These are phyloP conservation scores for Clitocybe nebularis DNA, from an alignment of 1,284 basidiomycete genomes.

Conservation along the genomic window DNA sequence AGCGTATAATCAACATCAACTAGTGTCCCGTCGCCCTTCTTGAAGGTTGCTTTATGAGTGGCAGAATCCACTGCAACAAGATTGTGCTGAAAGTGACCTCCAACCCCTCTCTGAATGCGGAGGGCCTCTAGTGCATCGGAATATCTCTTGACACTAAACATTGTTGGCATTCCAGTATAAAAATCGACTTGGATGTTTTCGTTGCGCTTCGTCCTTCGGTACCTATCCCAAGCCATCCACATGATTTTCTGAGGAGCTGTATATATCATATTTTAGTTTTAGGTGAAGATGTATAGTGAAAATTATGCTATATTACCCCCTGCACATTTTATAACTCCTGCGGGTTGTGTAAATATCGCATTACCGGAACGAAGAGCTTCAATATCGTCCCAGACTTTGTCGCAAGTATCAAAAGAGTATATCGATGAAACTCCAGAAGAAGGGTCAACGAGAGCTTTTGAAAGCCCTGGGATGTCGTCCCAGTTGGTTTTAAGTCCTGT, in stretches of 20 bases:
- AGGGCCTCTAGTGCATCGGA: slow-evolving; percentile 81
- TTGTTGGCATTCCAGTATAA: slow-evolving; percentile 89
- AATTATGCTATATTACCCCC: slow-evolving; percentile 56
- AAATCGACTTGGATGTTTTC: slow-evolving; percentile 74
- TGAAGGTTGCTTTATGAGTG: slow-evolving; percentile 82
- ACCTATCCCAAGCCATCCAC: slow-evolving; percentile 92
- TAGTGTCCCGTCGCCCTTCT: slow-evolving; percentile 63
- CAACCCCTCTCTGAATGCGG: slow-evolving; percentile 77
- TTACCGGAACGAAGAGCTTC: slow-evolving; percentile 73
- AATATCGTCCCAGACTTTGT: slow-evolving; percentile 84
- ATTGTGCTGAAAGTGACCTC: slow-evolving; percentile 81
- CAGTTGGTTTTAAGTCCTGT: slow-evolving; percentile 87
- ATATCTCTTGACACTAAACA: slow-evolving; percentile 94
- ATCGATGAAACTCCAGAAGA: slow-evolving; percentile 88
- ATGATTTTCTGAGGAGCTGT: slow-evolving; percentile 89
- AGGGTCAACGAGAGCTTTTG: slow-evolving; percentile 74
- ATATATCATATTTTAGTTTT: slow-evolving; percentile 4
- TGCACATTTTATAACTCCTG: slow-evolving; percentile 93
- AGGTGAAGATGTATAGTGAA: not conserved
- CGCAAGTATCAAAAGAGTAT: slow-evolving; percentile 85
- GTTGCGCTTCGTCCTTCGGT: slow-evolving; percentile 52
- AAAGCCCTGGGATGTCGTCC: slow-evolving; percentile 74
- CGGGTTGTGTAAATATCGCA: slow-evolving; percentile 95
- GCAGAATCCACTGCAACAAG: slow-evolving; percentile 70
- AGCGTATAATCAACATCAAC: slow-evolving; percentile 77